Base-by-base conservation (phyloP, 208 protist genomes). In the Trypanosoma boissoni region DNA sequence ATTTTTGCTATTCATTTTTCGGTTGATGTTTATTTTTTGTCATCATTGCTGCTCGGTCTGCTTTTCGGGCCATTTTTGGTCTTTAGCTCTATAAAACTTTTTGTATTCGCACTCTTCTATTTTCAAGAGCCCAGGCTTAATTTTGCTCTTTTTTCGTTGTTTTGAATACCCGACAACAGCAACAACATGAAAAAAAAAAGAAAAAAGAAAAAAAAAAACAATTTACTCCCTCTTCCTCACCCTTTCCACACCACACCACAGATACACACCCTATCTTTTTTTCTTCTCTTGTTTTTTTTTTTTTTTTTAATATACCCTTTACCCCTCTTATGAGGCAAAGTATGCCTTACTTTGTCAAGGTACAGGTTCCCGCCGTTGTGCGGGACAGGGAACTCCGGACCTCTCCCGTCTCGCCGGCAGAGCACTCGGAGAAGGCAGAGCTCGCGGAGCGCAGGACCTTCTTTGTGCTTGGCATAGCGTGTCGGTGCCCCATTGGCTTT, bases 351-450 rank as follows among this genome's bases (percentile, higher is more conserved):
- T 56, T 62, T 14, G 23, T 42, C 44, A 48, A n/a, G 8, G 34
- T 54, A 20, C 26, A 51, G 34, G 48, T 69, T 23, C 55, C 55
- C 32, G 58, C 41, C 10, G 64, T 70, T 12, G 64, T 70, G n/a
- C 64, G 54, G 14, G 64, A 70, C 46, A 70, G 57, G n/a, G 55
- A 63, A 39, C 64, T 70, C 49, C 64, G 57, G 28, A 70, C 64
- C 50, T 70, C 64, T 29, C 83, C 83, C 21, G 87, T 91, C 53
- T 94, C 87, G 5, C 83, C 87, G 5, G 76, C 83, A 1, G 80
- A 89, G 72, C 78, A 94, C 81, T 94, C 83, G 20, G 78, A 88
- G 74, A 94, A 94, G 56, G 83, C 87, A 32, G 83, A 91, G 65
- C 78, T 70, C 10, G 64, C 64, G 4, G 64, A 70, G n/a, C 64